phyloP scores from a whole-genome alignment of 2,329 filamentous ascomycete species.

The Sclerotinia sclerotiorum region DNA sequence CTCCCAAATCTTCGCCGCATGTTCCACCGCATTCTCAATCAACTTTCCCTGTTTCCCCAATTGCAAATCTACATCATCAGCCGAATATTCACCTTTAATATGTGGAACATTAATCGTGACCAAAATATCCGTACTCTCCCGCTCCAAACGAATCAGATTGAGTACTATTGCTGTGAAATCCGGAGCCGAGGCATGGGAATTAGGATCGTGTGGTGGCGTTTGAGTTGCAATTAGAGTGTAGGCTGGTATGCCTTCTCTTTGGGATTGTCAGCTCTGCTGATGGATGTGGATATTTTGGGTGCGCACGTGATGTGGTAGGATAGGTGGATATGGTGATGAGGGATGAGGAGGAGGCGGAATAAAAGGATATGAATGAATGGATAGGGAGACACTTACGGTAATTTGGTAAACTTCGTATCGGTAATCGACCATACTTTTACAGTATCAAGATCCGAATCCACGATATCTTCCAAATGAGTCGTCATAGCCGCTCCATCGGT shows the following conservation, averaged over 20 bases:
- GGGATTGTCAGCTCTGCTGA: background rate
- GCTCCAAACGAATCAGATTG: slow-evolving; percentile 72
- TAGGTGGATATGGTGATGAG: background rate
- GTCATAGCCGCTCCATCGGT: slow-evolving; percentile 70
- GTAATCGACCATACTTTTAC: slow-evolving; percentile 68
- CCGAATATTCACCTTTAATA: slow-evolving; percentile 70
- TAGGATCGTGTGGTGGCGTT: slow-evolving; percentile 44
- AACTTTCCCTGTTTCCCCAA: slow-evolving; percentile 65
- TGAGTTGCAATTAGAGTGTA: slow-evolving; percentile 71
- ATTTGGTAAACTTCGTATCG: slow-evolving; percentile 56
- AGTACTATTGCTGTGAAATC: slow-evolving; percentile 74
- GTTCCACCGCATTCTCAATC: slow-evolving; percentile 67
- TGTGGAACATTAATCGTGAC: slow-evolving; percentile 88
- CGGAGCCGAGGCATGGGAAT: slow-evolving; percentile 40
- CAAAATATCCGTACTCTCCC: slow-evolving; percentile 75
- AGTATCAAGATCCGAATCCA: slow-evolving; percentile 61
- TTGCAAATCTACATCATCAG: slow-evolving; percentile 68
- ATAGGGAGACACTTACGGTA: slow-evolving; percentile 41
- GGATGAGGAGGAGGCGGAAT: background rate
- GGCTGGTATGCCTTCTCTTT: slow-evolving; percentile 54
- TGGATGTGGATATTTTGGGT: background rate
- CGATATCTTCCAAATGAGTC: slow-evolving; percentile 67
- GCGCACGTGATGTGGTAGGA: slow-evolving; percentile 28
- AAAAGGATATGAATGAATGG: slow-evolving; percentile 16
- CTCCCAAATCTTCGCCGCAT: slow-evolving; percentile 66